phyloP scores from a whole-genome alignment of 768 basidiomycete species.

The Lactifluus echinatus region DNA sequence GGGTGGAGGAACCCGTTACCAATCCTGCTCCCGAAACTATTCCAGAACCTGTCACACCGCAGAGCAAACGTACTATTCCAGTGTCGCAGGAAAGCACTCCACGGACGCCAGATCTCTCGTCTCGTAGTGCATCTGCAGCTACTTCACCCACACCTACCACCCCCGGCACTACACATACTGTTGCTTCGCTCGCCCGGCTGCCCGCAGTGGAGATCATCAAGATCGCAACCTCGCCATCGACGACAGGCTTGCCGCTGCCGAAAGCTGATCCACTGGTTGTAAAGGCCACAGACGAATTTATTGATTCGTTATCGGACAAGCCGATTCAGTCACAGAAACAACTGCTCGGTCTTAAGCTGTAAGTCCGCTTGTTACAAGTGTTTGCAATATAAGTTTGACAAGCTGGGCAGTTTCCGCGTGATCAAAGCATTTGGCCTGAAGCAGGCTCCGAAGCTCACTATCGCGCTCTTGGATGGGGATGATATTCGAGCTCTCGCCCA shows the following conservation, averaged over 20 bases:
- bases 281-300: conserved; percentile 53
- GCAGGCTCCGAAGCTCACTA: conserved; percentile 79
- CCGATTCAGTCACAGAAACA: conserved; percentile 80
- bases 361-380: conserved; percentile 22
- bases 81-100: conserved; percentile 42
- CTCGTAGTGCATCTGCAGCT: conserved; percentile 61
- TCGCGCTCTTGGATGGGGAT: conserved; percentile 74
- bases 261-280: conserved; percentile 26
- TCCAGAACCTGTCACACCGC: conserved; percentile 47
- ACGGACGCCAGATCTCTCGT: conserved; percentile 69
- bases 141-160: conserved; percentile 63
- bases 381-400: conserved; percentile 8
- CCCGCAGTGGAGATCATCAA: conserved; percentile 70
- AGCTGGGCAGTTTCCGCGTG: conserved; percentile 35
- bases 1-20: conserved; percentile 35
- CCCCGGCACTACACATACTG: conserved; percentile 49
- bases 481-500: conserved; percentile 78
- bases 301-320: conserved; percentile 56
- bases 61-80: conserved; percentile 38
- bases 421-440: conserved; percentile 78
- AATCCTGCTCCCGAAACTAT: conserved; percentile 20
- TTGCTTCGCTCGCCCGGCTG: conserved; percentile 61
- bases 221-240: conserved; percentile 44
- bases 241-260: conserved; percentile 29
- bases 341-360: conserved; percentile 71